phyloP scores from a whole-genome alignment of 805 yeast genomes.

The Teunomyces gatunensis region DNA sequence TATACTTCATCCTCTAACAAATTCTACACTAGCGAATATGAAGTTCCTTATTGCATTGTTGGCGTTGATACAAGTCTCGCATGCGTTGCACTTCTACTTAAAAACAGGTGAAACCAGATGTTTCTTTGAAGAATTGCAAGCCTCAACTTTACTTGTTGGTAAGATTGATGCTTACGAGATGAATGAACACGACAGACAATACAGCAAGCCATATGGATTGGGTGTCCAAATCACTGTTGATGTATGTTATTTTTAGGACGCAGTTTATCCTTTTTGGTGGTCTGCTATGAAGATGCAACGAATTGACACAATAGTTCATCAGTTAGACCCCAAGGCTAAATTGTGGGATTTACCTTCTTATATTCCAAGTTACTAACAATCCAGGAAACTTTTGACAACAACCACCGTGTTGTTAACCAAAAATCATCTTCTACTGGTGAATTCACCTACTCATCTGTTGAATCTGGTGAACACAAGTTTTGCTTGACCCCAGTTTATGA shows the following conservation, averaged over 20 bases:
- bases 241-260: constrained; percentile 25
- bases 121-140: constrained; percentile 77
- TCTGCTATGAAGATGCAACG: background rate
- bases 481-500: constrained; percentile 62
- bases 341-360: background rate
- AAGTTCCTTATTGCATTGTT: constrained; percentile 8
- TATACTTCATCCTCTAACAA: background rate
- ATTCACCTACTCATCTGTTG: constrained; percentile 78
- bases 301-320: background rate
- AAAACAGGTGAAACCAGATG: constrained; percentile 76
- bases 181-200: constrained; percentile 45
- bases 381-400: constrained; percentile 66
- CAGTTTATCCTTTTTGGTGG: background rate
- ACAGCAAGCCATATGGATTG: constrained; percentile 53
- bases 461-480: constrained; percentile 80
- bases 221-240: constrained; percentile 69
- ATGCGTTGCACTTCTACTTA: constrained; percentile 74
- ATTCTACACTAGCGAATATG: background rate
- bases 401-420: constrained; percentile 74
- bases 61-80: constrained; percentile 12
- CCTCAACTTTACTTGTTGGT: constrained; percentile 79
- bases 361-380: constrained; percentile 11
- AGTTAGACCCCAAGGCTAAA: background rate
- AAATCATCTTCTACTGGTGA: constrained; percentile 59
- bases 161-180: constrained; percentile 65